Percentiles rank a stretch among this genome's conserved stretches.
These are phyloP conservation scores for Coemansia sp. DNA, from an alignment of 192 early-diverging fungal genomes.

Conservation along the genomic window DNA sequence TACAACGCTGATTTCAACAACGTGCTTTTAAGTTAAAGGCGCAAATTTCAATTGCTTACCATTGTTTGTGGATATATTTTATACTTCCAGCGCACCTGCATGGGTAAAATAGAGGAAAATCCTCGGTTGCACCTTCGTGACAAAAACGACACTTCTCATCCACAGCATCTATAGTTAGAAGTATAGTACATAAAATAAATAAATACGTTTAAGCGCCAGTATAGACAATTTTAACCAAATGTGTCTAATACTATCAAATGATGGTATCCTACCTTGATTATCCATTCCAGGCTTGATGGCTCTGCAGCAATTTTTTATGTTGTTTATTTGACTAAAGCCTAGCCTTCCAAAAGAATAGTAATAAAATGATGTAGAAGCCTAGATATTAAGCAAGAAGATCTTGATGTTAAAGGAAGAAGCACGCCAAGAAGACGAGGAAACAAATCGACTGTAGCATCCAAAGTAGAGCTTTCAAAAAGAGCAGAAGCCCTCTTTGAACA, in stretches of 20 bases:
- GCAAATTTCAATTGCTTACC: conserved; percentile 5
- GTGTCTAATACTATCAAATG: too few relatives aligned
- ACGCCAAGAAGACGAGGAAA: background rate
- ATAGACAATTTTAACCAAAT: too few relatives aligned
- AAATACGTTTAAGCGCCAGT: too few relatives aligned
- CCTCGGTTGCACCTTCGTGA: conserved; percentile 61
- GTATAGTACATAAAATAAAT: too few relatives aligned
- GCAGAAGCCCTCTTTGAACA: background rate
- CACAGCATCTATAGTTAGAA: background rate
- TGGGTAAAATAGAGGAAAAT: conserved; percentile 82
- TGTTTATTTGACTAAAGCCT: too few relatives aligned
- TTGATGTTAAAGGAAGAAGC: background rate
- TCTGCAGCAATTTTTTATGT: too few relatives aligned
- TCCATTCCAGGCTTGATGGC: too few relatives aligned
- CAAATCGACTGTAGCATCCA: background rate
- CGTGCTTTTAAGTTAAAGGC: too few relatives aligned
- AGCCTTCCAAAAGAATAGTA: too few relatives aligned
- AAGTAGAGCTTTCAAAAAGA: background rate
- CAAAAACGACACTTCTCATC: conserved; percentile 71
- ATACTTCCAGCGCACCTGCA: conserved; percentile 93
- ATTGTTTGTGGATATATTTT: conserved; percentile 83
- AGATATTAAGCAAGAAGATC: background rate
- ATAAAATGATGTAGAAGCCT: too few relatives aligned
- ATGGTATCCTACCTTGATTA: too few relatives aligned
- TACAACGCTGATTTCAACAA: too few relatives aligned